A percentile compares a stretch with the other conserved stretches of the same genome.
phyloP scores from a whole-genome alignment of 106 monocot genomes.

The Agapanthus africanus region DNA sequence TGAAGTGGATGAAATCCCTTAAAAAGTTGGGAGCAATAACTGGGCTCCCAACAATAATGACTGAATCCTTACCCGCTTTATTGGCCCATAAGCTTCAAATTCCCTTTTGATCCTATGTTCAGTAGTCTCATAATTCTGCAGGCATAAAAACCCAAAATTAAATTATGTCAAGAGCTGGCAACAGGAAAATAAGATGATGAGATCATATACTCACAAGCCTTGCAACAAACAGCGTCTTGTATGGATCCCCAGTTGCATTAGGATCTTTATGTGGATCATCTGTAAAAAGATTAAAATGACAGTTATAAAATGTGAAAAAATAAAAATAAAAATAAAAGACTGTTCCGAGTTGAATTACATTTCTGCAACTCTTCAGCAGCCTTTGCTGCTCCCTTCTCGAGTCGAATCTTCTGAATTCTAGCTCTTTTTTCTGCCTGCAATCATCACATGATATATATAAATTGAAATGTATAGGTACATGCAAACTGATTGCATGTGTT shows the following conservation, averaged over 20 bases:
- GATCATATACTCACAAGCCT: too few species aligned
- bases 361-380: constrained; percentile 83
- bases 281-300: constrained; percentile 7
- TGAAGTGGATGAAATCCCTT: constrained; percentile 18
- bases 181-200: background rate
- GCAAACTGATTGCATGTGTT: too few species aligned
- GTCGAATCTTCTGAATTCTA: constrained; percentile 60
- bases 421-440: constrained; percentile 67
- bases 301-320: background rate
- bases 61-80: constrained; percentile 74
- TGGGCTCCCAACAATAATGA: constrained; percentile 36
- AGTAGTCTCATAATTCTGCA: constrained; percentile 89
- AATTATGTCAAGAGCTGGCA: background rate
- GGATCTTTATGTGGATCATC: constrained; percentile 75
- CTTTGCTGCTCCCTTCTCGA: constrained; percentile 73
- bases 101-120: constrained; percentile 95
- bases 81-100: constrained; percentile 98
- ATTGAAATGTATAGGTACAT: too few species aligned
- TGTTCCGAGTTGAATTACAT: constrained; percentile 37
- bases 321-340: background rate
- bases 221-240: constrained; percentile 92
- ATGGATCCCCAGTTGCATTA: constrained; percentile 74
- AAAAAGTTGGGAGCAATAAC: constrained; percentile 36
- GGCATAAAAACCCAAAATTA: background rate
- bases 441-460: too few species aligned